Evolutionary conservation across 805 yeast species (phyloP).

Genomic region (Jamesozyma hellenica): DNA sequence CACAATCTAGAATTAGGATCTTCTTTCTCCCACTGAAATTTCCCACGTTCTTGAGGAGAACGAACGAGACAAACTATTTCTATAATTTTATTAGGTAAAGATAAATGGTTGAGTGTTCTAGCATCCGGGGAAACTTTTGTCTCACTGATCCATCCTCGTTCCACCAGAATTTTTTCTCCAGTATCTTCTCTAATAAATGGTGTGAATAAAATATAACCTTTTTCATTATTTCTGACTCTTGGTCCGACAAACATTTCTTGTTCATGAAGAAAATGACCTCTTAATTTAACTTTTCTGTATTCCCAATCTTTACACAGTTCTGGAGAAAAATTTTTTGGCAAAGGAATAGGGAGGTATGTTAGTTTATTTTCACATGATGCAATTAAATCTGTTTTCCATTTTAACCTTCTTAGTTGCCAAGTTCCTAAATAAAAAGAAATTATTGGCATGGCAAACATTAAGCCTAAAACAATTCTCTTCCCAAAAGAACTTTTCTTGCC

Average conservation of each 20-base stretch:
- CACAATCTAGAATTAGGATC: constrained; percentile 59
- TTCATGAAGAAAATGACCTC: constrained; percentile 72
- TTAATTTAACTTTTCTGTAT: constrained; percentile 65
- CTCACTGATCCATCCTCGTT: constrained; percentile 86
- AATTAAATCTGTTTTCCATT: constrained; percentile 81
- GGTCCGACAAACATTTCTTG: constrained; percentile 93
- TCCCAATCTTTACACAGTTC: constrained; percentile 65
- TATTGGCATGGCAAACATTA: constrained; percentile 66
- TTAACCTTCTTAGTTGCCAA: constrained; percentile 81
- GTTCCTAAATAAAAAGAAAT: constrained; percentile 78
- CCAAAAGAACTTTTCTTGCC: constrained; percentile 16
- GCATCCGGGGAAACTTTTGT: constrained; percentile 48
- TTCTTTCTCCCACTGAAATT: constrained; percentile 59
- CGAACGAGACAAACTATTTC: constrained; percentile 67
- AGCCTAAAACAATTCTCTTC: constrained; percentile 29
- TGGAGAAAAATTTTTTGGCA: constrained; percentile 60
- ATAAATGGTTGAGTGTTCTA: constrained; percentile 54
- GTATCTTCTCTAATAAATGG: constrained; percentile 64
- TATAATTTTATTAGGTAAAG: constrained; percentile 58
- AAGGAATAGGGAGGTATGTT: constrained; percentile 57
- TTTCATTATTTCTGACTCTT: constrained; percentile 55
- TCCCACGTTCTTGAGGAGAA: constrained; percentile 51
- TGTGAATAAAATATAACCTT: constrained; percentile 72
- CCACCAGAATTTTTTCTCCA: constrained; percentile 60
- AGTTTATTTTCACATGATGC: constrained; percentile 75